These are phyloP conservation scores for Plectosphaerella cucumerina DNA, from an alignment of 2,329 filamentous ascomycete genomes.

Conservation along the genomic window DNA sequence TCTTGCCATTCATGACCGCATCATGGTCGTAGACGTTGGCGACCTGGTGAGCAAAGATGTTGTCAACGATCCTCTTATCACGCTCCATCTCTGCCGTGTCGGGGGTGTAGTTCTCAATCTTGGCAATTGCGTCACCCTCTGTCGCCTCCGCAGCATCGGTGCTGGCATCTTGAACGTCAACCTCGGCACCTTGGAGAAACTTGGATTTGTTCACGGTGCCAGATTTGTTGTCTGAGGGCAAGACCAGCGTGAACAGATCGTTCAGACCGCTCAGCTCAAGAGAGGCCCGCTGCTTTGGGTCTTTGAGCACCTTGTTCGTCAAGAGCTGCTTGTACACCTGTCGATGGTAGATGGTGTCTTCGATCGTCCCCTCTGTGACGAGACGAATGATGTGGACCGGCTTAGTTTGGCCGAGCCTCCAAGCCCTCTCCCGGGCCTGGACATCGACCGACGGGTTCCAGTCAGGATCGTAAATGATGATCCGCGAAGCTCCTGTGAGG, in stretches of 20 bases:
- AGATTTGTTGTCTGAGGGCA: constrained; percentile 47
- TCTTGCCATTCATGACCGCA: constrained; percentile 76
- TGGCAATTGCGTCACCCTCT: constrained; percentile 13
- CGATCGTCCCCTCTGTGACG: constrained; percentile 97
- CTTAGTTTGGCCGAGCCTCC: constrained; percentile 90
- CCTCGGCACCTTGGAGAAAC: constrained; percentile 83
- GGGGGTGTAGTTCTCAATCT: constrained; percentile 40
- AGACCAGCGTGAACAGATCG: constrained; percentile 80
- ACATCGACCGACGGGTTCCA: constrained; percentile 98
- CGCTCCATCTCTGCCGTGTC: constrained; percentile 37
- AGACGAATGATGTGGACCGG: constrained; percentile 95
- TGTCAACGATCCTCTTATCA: constrained; percentile 78
- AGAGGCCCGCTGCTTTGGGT: constrained; percentile 87
- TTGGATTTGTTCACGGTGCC: not conserved
- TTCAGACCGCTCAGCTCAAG: constrained; percentile 89
- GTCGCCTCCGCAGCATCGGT: constrained; percentile 2
- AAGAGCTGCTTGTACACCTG: constrained; percentile 99
- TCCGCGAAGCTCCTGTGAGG: constrained; percentile 87
- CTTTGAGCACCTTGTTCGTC: constrained; percentile 91
- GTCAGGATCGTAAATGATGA: constrained; percentile 97
- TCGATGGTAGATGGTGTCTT: constrained; percentile 98
- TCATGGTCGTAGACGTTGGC: constrained; percentile 94
- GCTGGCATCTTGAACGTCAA: constrained; percentile 31
- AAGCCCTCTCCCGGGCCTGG: constrained; percentile 91
- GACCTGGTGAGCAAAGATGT: constrained; percentile 82